Percentiles rank a stretch among this genome's conserved stretches.
These are phyloP conservation scores for Hyparrhenia diplandra DNA, from an alignment of 176 grass and related monocot genomes.

Conservation along the genomic window DNA sequence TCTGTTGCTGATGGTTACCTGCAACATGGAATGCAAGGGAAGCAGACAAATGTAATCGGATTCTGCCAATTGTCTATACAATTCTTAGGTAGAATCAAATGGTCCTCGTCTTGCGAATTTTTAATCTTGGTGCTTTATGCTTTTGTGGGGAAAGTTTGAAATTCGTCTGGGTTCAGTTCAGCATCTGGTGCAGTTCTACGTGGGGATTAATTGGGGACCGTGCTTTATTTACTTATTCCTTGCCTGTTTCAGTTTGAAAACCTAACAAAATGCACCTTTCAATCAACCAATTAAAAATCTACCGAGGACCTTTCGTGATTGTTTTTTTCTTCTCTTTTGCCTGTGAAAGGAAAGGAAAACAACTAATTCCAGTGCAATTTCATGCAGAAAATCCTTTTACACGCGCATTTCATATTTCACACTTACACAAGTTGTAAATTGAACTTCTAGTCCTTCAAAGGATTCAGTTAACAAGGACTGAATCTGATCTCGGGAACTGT, in stretches of 20 bases:
- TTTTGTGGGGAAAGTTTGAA: conserved; percentile 7
- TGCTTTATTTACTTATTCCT: conserved; percentile 19
- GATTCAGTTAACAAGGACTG: conserved; percentile 21
- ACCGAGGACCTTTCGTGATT: neutral
- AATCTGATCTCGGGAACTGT: conserved; percentile 26
- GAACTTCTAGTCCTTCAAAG: neutral
- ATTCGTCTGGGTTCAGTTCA: conserved; percentile 14
- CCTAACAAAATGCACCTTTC: conserved; percentile 2
- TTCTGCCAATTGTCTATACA: conserved; percentile 45
- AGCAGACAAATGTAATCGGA: conserved; percentile 46
- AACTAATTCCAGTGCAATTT: neutral
- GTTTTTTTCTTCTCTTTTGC: neutral
- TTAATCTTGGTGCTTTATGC: conserved; percentile 34
- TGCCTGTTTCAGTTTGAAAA: neutral
- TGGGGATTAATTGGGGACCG: neutral
- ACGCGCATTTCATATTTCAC: neutral
- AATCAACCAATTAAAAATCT: neutral
- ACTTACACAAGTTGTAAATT: neutral
- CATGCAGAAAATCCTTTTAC: neutral
- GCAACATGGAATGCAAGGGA: conserved; percentile 37
- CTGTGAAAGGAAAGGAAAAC: neutral
- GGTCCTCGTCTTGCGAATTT: conserved; percentile 29
- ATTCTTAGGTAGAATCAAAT: conserved; percentile 37
- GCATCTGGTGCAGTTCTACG: neutral
- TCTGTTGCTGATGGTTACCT: conserved; percentile 36